Conservation (phyloP, 2,329 filamentous ascomycete genomes). For the Microdochium nivale region DNA sequence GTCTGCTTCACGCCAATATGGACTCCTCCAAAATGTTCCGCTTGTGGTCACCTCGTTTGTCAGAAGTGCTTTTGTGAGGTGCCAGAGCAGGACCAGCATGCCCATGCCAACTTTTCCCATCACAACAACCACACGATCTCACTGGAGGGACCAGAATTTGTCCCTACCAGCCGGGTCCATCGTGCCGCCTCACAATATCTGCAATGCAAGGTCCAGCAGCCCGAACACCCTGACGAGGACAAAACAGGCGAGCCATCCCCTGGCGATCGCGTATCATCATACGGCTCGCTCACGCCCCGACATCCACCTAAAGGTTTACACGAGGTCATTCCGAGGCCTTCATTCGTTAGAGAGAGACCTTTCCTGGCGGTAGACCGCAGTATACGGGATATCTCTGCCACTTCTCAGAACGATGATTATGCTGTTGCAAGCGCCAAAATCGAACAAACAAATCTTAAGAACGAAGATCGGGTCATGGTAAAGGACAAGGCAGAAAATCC, state of each 20-base stretch:
- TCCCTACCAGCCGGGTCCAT: neutral
- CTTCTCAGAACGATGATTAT: neutral
- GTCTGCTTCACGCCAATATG: slow-evolving; percentile 34
- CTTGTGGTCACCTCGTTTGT: slow-evolving; percentile 44
- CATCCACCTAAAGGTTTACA: neutral
- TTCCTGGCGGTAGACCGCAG: slow-evolving; percentile 14
- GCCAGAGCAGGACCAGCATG: slow-evolving; percentile 11
- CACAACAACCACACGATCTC: slow-evolving; percentile 4
- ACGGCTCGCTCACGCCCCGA: neutral
- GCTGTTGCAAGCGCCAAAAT: neutral
- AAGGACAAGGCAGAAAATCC: neutral
- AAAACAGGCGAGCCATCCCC: neutral
- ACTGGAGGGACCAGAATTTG: neutral
- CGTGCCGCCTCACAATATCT: neutral
- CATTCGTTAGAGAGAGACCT: slow-evolving; percentile 8
- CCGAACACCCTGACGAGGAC: neutral
- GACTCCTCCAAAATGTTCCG: slow-evolving; percentile 29
- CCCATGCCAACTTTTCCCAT: slow-evolving; percentile 11
- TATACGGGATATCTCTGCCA: slow-evolving; percentile 1
- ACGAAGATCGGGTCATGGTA: neutral
- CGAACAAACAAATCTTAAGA: neutral
- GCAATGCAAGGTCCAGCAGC: neutral
- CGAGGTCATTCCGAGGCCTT: neutral
- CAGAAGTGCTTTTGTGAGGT: slow-evolving; percentile 32
- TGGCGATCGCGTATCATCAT: neutral